A percentile compares a stretch with the other conserved stretches of the same genome.
Evolutionary conservation across 768 basidiomycete genomes (phyloP).

Genomic region (Boletus speciosus): DNA sequence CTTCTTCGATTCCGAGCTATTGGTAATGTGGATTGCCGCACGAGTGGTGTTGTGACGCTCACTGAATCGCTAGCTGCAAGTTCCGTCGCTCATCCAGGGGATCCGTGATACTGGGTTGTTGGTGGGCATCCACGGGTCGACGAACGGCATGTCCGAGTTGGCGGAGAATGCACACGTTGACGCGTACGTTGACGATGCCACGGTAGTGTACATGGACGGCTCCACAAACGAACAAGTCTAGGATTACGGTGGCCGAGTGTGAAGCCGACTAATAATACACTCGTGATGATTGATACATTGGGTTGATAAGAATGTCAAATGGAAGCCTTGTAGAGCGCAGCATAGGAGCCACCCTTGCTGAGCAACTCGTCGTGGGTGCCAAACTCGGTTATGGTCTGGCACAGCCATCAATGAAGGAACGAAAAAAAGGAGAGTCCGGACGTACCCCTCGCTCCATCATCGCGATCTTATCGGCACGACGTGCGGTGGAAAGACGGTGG

Average conservation of each 20-base stretch:
- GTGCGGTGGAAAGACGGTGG: constrained; percentile 76
- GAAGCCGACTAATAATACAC: constrained; percentile 17
- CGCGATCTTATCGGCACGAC: constrained; percentile 80
- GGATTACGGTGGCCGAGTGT: constrained; percentile 19
- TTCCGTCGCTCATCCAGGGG: constrained; percentile 85
- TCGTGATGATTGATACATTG: constrained; percentile 24
- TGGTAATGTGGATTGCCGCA: constrained; percentile 50
- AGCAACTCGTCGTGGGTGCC: constrained; percentile 71
- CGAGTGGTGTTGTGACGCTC: constrained; percentile 11
- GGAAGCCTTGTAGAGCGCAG: constrained; percentile 66
- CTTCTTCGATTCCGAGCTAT: constrained; percentile 78
- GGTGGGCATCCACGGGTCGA: constrained; percentile 74
- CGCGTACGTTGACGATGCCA: constrained; percentile 61
- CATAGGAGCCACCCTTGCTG: constrained; percentile 56
- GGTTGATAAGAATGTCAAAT: constrained; percentile 38
- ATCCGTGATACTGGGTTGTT: constrained; percentile 87
- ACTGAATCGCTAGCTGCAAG: constrained; percentile 51
- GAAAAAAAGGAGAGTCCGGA: constrained; percentile 12
- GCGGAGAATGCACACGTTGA: constrained; percentile 56
- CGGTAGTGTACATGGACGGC: constrained; percentile 66
- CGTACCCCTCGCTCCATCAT: constrained; percentile 77
- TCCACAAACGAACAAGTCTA: constrained; percentile 45
- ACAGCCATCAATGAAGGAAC: constrained; percentile 24
- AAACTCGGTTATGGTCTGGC: constrained; percentile 70
- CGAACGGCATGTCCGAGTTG: constrained; percentile 35